These are phyloP conservation scores for Chlamydomonas schloesseri DNA, from an alignment of 139 green algal species.

Conservation along the genomic window DNA sequence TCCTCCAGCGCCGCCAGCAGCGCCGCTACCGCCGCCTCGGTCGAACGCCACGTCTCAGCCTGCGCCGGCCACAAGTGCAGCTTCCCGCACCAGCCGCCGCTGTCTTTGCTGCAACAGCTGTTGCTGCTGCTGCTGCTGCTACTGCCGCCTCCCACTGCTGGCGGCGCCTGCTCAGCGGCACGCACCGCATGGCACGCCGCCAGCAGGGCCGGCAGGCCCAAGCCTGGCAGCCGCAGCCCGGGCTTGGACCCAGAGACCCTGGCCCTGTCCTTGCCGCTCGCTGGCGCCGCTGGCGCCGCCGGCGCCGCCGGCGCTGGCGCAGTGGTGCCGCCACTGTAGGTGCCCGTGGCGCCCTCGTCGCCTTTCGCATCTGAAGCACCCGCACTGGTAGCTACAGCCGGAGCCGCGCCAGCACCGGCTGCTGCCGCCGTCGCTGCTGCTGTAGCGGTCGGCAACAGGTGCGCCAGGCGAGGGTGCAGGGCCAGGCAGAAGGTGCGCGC, in stretches of 20 bases:
- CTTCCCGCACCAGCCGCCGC: slow-evolving; percentile 8
- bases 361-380: too few relatives aligned
- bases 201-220: background rate
- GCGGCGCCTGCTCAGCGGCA: too few relatives aligned
- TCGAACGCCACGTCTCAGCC: background rate
- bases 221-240: background rate
- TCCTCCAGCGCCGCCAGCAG: background rate
- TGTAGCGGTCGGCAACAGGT: background rate
- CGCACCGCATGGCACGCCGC: slow-evolving; percentile 11
- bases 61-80: slow-evolving; percentile 25
- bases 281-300: background rate
- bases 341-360: too few relatives aligned
- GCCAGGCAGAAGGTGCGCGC: slow-evolving; percentile 3
- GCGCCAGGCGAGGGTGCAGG: background rate
- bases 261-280: background rate
- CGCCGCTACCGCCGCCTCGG: background rate
- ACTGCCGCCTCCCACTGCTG: background rate
- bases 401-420: too few relatives aligned
- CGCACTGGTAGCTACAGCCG: too few relatives aligned
- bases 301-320: too few relatives aligned
- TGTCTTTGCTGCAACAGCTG: background rate
- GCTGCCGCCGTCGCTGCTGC: background rate
- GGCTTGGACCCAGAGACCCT: background rate
- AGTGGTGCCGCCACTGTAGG: too few relatives aligned
- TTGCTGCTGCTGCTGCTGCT: background rate